Conservation (phyloP, 2,329 filamentous ascomycete species). For the Ceratocystis albifundus region DNA sequence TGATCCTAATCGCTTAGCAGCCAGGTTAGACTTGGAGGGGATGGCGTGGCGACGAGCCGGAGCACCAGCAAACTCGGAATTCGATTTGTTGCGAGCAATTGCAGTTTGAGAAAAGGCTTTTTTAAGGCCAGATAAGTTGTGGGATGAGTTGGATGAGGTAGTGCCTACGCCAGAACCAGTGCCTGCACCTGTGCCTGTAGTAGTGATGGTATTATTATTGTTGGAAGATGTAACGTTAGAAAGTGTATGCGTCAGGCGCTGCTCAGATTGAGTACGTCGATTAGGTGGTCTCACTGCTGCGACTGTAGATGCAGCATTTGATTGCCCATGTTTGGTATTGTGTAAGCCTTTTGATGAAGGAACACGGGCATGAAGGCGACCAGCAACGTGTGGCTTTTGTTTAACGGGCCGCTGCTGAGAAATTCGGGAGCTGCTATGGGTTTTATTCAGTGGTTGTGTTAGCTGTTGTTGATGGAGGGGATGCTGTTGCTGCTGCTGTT, state of each 20-base stretch:
- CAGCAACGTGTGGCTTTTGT: conserved; percentile 21
- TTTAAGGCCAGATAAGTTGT: conserved; percentile 15
- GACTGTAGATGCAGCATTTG: conserved; percentile 13
- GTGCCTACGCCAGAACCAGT: neutral
- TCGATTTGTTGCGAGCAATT: conserved; percentile 19
- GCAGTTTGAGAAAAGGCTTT: conserved; percentile 21
- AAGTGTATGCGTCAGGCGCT: conserved; percentile 13
- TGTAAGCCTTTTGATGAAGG: conserved; percentile 22
- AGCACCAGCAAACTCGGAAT: conserved; percentile 35
- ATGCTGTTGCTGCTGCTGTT: neutral
- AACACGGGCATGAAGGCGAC: conserved; percentile 20
- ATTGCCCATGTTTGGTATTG: conserved; percentile 19
- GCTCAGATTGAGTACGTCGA: conserved; percentile 21
- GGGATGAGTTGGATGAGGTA: neutral
- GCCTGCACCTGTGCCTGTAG: neutral
- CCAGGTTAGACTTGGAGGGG: conserved; percentile 46
- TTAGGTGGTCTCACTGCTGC: conserved; percentile 20
- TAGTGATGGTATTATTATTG: neutral
- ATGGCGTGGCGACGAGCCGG: conserved; percentile 41
- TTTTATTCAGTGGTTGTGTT: neutral
- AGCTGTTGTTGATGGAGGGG: neutral
- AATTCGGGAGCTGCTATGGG: conserved; percentile 17
- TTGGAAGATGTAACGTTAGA: conserved; percentile 10
- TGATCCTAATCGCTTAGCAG: conserved; percentile 37
- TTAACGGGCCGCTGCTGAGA: conserved; percentile 22